phyloP scores from a whole-genome alignment of 164 flowering plant genomes.

The Liquidambar formosana region DNA sequence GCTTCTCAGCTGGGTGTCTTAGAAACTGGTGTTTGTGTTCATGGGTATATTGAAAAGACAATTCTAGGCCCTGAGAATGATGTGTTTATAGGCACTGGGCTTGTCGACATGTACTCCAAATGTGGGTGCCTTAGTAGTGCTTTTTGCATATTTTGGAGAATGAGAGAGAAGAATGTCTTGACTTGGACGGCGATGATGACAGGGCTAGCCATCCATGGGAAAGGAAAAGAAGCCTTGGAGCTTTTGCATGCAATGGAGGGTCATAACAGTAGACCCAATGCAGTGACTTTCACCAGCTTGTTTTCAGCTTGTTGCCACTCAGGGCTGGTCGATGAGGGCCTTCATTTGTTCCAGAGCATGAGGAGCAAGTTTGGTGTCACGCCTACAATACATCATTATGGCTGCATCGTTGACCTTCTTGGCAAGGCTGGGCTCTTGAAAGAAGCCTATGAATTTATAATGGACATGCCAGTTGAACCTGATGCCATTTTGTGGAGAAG shows the following conservation, averaged over 20 bases:
- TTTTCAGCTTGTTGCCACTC: constrained; percentile 60
- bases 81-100: constrained; percentile 55
- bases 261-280: constrained; percentile 43
- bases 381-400: constrained; percentile 56
- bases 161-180: constrained; percentile 47
- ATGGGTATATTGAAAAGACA: constrained; percentile 50
- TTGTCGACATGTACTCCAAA: constrained; percentile 67
- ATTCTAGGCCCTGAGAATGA: constrained; percentile 33
- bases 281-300: constrained; percentile 55
- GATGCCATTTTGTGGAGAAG: constrained; percentile 51
- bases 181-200: constrained; percentile 61
- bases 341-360: constrained; percentile 49
- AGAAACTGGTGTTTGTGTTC: constrained; percentile 48
- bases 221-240: constrained; percentile 49
- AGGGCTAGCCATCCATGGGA: constrained; percentile 59
- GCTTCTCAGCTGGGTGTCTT: constrained; percentile 53
- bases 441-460: constrained; percentile 49
- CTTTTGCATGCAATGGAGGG: constrained; percentile 38
- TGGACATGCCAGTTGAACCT: constrained; percentile 32
- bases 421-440: constrained; percentile 53
- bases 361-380: constrained; percentile 26
- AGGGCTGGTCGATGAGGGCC: constrained; percentile 61
- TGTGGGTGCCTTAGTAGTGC: constrained; percentile 57
- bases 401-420: constrained; percentile 69
- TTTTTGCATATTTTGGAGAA: constrained; percentile 28